These are phyloP conservation scores for Quercus robur DNA, from an alignment of 306 rosid species.

Conservation along the genomic window DNA sequence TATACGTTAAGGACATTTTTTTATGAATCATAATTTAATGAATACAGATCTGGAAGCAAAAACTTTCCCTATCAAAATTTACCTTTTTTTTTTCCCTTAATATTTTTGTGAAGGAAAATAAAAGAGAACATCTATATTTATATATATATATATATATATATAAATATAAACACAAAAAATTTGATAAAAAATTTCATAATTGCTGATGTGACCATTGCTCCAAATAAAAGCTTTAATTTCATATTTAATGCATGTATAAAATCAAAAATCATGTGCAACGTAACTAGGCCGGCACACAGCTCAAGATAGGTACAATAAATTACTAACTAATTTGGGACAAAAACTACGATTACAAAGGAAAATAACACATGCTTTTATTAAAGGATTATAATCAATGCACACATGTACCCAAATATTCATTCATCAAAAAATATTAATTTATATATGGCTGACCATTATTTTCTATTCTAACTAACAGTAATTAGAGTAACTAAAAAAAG, in stretches of 20 bases:
- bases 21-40: not conserved
- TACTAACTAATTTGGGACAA: too few species aligned
- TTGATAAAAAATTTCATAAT: too few species aligned
- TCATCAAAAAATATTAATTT: too few species aligned
- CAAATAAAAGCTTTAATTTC: not conserved
- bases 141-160: too few species aligned
- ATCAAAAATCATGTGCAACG: constrained; percentile 21
- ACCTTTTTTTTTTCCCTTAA: not conserved
- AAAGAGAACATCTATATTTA: not conserved
- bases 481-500: not conserved
- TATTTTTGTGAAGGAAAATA: not conserved
- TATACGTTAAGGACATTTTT: too few species aligned
- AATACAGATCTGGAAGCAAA: not conserved
- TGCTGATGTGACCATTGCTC: too few species aligned
- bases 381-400: too few species aligned
- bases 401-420: not conserved
- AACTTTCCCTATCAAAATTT: not conserved
- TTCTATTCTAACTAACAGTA: not conserved
- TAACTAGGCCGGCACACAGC: not conserved
- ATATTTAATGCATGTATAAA: constrained; percentile 17
- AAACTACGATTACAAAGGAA: not conserved
- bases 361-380: not conserved
- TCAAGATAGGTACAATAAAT: not conserved
- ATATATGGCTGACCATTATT: not conserved
- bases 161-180: too few species aligned